A percentile compares a stretch with the other conserved stretches of the same genome.
These are phyloP conservation scores for Lyophyllum atratum DNA, from an alignment of 768 basidiomycete species.

Conservation along the genomic window DNA sequence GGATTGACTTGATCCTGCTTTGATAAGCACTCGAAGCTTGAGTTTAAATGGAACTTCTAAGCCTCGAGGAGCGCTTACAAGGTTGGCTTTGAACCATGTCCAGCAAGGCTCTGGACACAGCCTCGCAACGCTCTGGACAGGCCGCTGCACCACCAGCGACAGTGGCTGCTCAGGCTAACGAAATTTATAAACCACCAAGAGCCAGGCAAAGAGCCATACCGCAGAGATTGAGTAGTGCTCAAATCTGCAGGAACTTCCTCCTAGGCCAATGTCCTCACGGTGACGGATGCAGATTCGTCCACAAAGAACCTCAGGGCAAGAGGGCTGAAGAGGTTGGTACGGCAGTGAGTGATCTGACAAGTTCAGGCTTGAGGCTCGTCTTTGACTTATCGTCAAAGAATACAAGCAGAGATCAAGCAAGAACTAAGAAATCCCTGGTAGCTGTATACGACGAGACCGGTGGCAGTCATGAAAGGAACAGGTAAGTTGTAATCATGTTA, in stretches of 20 bases:
- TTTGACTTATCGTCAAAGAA: not conserved
- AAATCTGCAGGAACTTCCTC: not conserved
- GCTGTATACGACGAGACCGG: not conserved
- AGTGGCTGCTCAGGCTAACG: not conserved
- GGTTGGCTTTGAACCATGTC: not conserved
- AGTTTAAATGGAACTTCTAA: not conserved
- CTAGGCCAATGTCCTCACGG: slow-evolving; percentile 4
- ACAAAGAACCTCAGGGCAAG: not conserved
- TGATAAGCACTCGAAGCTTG: not conserved
- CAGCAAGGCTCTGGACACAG: not conserved
- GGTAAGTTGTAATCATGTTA: not conserved
- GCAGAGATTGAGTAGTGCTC: not conserved
- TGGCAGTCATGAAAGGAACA: not conserved
- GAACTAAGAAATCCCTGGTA: not conserved
- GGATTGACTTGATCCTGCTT: not conserved
- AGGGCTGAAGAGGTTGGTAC: not conserved
- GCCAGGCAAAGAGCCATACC: not conserved
- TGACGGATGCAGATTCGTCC: slow-evolving; percentile 3
- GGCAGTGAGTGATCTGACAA: not conserved
- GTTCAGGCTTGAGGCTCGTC: not conserved
- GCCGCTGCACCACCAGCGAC: not conserved
- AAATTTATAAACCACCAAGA: not conserved
- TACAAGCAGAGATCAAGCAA: too few species aligned
- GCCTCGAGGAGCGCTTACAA: not conserved
- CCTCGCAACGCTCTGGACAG: not conserved